phyloP scores from a whole-genome alignment of 2,329 filamentous ascomycete genomes.

The Teratosphaeria pseudoeucalypti region DNA sequence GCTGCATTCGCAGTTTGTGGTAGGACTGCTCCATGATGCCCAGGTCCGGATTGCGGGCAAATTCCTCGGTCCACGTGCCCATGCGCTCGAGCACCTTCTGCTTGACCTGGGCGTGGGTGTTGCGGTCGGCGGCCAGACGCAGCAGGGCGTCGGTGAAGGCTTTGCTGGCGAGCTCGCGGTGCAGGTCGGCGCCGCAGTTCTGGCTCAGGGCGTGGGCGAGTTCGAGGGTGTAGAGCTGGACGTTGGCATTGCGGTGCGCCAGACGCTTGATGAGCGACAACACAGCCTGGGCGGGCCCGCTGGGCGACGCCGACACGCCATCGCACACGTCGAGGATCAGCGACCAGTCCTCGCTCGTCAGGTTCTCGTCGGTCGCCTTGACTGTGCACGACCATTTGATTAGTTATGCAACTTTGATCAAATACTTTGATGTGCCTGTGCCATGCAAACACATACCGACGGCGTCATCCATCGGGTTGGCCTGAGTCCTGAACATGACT shows the following conservation, averaged over 20 bases:
- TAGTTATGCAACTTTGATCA: background rate
- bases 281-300: conserved; percentile 45
- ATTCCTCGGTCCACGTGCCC: conserved; percentile 95
- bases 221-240: conserved; percentile 91
- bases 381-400: conserved; percentile 33
- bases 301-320: conserved; percentile 24
- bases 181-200: conserved; percentile 78
- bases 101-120: conserved; percentile 93
- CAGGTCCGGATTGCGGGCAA: conserved; percentile 75
- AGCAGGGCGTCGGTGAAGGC: conserved; percentile 91
- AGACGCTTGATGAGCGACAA: conserved; percentile 85
- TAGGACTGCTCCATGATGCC: conserved; percentile 98
- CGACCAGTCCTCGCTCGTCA: conserved; percentile 75
- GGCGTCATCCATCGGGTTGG: conserved; percentile 56
- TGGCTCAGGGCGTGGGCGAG: conserved; percentile 85
- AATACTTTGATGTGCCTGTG: too few relatives aligned
- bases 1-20: conserved; percentile 61
- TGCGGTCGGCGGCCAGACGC: conserved; percentile 81
- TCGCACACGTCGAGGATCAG: conserved; percentile 46
- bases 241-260: conserved; percentile 88
- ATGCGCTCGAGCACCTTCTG: conserved; percentile 94
- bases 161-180: conserved; percentile 80
- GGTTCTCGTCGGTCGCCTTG: conserved; percentile 93
- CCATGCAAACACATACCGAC: conserved; percentile 40
- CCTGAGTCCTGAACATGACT: conserved; percentile 36